Evolutionary conservation across 306 rosid genomes (phyloP).

Genomic region (Delonix regia): DNA sequence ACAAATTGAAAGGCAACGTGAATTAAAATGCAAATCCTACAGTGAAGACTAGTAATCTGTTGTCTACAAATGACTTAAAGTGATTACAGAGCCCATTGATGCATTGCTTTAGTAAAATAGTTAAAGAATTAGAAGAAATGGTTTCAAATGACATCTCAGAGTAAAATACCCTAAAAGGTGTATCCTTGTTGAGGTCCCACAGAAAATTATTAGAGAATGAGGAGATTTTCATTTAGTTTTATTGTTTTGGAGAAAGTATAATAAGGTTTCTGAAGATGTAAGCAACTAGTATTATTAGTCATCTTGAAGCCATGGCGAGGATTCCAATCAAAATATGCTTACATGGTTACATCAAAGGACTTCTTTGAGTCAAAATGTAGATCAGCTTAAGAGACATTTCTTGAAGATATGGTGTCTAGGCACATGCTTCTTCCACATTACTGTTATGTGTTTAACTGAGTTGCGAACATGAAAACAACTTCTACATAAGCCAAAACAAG

Average conservation of each 20-base stretch:
- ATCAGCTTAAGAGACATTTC: neutral
- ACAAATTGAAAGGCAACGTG: neutral
- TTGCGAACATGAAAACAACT: too few relatives aligned
- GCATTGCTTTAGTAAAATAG: neutral
- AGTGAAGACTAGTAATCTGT: neutral
- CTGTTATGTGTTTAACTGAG: neutral
- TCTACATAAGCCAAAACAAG: too few relatives aligned
- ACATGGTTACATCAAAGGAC: neutral
- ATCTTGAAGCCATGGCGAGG: too few relatives aligned
- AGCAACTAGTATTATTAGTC: neutral
- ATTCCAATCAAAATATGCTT: too few relatives aligned
- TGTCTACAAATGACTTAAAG: neutral
- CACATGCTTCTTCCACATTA: neutral
- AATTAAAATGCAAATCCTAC: neutral
- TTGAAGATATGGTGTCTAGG: neutral
- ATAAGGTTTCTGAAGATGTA: neutral
- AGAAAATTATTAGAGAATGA: neutral
- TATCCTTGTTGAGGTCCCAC: neutral
- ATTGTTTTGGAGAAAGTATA: neutral
- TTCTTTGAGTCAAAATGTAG: neutral
- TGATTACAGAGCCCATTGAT: neutral
- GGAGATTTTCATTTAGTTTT: neutral
- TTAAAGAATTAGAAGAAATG: conserved; percentile 14
- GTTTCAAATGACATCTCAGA: neutral
- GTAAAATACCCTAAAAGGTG: neutral